A percentile compares a stretch with the other conserved stretches of the same genome.
Evolutionary conservation across 176 grass and related monocot genomes (phyloP).

Genomic region (Triticum monococcum): DNA sequence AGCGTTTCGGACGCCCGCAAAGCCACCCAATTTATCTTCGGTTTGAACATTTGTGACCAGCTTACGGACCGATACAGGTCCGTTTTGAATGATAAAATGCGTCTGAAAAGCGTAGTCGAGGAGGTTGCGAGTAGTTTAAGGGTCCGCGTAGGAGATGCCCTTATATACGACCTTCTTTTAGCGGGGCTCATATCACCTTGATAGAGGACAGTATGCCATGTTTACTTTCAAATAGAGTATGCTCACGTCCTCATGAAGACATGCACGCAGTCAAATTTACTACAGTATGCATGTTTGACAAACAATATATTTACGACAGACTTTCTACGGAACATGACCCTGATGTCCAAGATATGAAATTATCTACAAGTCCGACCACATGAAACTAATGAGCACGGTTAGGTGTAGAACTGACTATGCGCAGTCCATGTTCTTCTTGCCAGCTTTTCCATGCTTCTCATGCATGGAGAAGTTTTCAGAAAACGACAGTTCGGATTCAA

Average conservation of each 20-base stretch:
- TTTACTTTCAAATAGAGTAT: neutral
- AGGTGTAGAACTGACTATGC: neutral
- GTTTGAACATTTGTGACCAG: too few relatives aligned
- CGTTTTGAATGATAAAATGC: too few relatives aligned
- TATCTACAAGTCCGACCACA: neutral
- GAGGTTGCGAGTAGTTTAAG: too few relatives aligned
- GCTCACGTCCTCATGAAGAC: neutral
- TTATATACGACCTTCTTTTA: too few relatives aligned
- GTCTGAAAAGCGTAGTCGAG: too few relatives aligned
- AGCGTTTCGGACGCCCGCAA: too few relatives aligned
- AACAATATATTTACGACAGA: neutral
- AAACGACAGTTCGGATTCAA: neutral
- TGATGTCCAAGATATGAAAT: neutral
- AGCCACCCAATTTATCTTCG: too few relatives aligned
- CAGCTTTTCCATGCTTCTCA: neutral
- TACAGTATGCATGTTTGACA: constrained; percentile 9
- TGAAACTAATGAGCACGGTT: constrained; percentile 2
- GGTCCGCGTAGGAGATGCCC: too few relatives aligned
- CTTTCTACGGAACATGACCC: neutral
- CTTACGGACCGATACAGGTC: too few relatives aligned
- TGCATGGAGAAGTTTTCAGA: neutral
- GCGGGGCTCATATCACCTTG: neutral
- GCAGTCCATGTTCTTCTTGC: neutral
- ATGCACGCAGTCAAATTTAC: neutral
- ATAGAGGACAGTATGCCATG: constrained; percentile 8